Evolutionary conservation across 176 grass and related monocot species (phyloP).

Genomic region (Ampelocalamus luodianensis): DNA sequence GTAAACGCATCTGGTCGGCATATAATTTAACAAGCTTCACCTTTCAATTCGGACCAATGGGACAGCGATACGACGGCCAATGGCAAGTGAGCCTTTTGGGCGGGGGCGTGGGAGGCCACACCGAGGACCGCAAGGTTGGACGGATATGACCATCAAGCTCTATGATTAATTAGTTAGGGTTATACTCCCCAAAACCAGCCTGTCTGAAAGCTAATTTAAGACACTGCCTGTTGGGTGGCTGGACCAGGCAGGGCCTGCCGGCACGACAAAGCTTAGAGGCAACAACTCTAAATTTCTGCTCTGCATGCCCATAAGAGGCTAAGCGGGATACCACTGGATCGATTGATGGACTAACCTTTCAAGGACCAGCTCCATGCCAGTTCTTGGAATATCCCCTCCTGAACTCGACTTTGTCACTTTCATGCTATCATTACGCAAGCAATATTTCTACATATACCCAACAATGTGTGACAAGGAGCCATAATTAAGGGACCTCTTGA

Average conservation of each 20-base stretch:
- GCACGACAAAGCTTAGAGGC: conserved; percentile 14
- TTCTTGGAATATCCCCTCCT: conserved; percentile 24
- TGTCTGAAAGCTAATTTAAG: conserved; percentile 43
- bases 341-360: not conserved
- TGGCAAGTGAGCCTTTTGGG: conserved; percentile 30
- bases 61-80: conserved; percentile 48
- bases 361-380: not conserved
- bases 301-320: not conserved
- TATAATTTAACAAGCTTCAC: conserved; percentile 22
- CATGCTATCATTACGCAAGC: conserved; percentile 11
- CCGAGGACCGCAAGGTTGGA: not conserved
- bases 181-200: conserved; percentile 47
- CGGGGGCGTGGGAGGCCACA: conserved; percentile 39
- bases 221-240: conserved; percentile 3
- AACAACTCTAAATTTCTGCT: not conserved
- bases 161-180: conserved; percentile 38
- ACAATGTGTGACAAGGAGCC: not conserved
- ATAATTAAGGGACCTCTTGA: not conserved
- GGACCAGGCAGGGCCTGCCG: conserved; percentile 5
- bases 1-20: conserved; percentile 46
- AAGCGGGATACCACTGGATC: not conserved
- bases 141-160: not conserved
- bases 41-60: conserved; percentile 42
- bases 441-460: not conserved
- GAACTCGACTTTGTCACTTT: conserved; percentile 25